Percentiles rank a stretch among this genome's conserved stretches.
Evolutionary conservation across 352 stramenopile genomes (phyloP).

Genomic region (Globisporangium irregulare): DNA sequence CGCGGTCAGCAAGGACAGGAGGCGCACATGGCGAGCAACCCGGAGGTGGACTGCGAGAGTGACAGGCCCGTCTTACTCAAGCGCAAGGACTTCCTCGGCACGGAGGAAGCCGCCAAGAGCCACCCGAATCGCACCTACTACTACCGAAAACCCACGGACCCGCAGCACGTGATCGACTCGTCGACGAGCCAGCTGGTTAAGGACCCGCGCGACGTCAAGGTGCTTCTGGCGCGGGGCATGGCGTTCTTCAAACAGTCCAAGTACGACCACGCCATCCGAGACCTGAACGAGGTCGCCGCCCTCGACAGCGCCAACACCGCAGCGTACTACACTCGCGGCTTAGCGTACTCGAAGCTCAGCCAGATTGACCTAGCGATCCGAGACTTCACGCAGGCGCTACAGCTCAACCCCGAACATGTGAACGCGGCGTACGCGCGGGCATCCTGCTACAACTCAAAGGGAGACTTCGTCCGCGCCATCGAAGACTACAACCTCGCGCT

Average conservation of each 20-base stretch:
- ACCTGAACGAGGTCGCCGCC: constrained; percentile 45
- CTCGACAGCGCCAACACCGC: constrained; percentile 42
- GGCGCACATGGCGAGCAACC: constrained; percentile 32
- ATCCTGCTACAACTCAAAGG: constrained; percentile 85
- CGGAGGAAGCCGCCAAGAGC: constrained; percentile 56
- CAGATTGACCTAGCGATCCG: constrained; percentile 72
- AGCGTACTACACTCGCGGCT: constrained; percentile 72
- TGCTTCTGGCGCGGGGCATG: constrained; percentile 66
- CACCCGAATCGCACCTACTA: constrained; percentile 79
- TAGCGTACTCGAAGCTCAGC: constrained; percentile 67
- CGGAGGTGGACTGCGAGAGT: constrained; percentile 32
- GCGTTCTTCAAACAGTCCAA: constrained; percentile 79
- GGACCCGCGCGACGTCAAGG: constrained; percentile 57
- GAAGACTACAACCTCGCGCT: constrained; percentile 90
- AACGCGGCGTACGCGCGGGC: constrained; percentile 85
- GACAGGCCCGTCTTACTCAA: constrained; percentile 51
- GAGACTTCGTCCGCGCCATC: constrained; percentile 81
- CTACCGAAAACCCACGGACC: constrained; percentile 65
- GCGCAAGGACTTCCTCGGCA: constrained; percentile 73
- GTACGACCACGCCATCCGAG: constrained; percentile 50
- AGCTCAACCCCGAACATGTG: constrained; percentile 84
- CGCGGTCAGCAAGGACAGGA: background rate
- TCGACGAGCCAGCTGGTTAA: constrained; percentile 65
- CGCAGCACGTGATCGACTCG: constrained; percentile 70
- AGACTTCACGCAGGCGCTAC: constrained; percentile 72